These are phyloP conservation scores for Solanum dulcamara DNA, from an alignment of 257 asterid species.

Conservation along the genomic window DNA sequence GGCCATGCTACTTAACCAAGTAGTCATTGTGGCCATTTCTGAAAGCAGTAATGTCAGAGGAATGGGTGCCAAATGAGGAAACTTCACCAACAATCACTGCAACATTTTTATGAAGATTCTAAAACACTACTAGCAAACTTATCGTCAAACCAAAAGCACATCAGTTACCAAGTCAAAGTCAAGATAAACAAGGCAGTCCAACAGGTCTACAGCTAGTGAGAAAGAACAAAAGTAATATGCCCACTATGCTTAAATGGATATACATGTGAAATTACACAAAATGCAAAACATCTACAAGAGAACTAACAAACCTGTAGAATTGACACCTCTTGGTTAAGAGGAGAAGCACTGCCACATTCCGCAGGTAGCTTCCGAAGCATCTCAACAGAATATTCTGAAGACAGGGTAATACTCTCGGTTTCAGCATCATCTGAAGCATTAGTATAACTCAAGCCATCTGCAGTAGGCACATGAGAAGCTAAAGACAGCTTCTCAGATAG, in stretches of 20 bases:
- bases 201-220: not conserved
- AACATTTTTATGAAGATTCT: not conserved
- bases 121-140: not conserved
- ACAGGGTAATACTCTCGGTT: conserved; percentile 16
- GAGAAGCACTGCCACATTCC: conserved; percentile 10
- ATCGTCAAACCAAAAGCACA: not conserved
- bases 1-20: not conserved
- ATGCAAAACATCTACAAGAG: not conserved
- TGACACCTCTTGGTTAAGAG: conserved; percentile 15
- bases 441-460: conserved; percentile 5
- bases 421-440: conserved; percentile 23
- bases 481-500: conserved; percentile 18
- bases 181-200: not conserved
- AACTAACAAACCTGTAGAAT: conserved; percentile 37
- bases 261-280: not conserved
- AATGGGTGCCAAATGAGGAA: not conserved
- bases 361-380: conserved; percentile 16
- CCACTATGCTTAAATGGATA: not conserved
- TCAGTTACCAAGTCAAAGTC: not conserved
- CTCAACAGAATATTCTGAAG: conserved; percentile 21
- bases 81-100: not conserved
- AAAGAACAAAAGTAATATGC: not conserved
- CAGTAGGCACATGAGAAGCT: conserved; percentile 11
- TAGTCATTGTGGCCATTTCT: not conserved
- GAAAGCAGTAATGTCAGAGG: not conserved